Evolutionary conservation across 768 basidiomycete genomes (phyloP), one percentile per base, ranked within the genome.

Genomic region (Pisolithus marmoratus): DNA sequence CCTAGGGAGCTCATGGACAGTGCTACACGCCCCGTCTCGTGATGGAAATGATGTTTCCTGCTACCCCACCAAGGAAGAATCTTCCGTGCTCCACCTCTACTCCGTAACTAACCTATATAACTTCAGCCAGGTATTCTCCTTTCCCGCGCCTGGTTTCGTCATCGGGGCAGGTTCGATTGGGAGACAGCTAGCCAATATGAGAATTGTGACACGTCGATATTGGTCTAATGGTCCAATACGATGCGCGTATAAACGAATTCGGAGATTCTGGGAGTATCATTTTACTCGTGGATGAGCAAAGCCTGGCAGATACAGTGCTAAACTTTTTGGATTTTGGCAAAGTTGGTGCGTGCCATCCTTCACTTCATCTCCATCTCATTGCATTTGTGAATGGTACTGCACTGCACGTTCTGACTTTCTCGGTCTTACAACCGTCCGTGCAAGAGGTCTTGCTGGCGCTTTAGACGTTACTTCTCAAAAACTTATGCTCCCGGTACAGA

Each of bases 111-210:
- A 80, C 8, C 86, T 91, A 1, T 94, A 95, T 70, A 99, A 97
- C 69, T 90, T 85, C 61, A 95, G 96, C 0, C 85, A 90, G 17
- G 79, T 97, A 27, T 98, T 98, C 70, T 95, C 93, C 2, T 94
- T 93, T 0, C 86, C 91, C 6, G 95, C 94, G 0, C 95, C 95
- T 0, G 95, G 96, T 0, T 79, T 92, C 54, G 86, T 91, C 26
- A 95, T 99, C 90, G 95, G 90, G n/a, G 93, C 98, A 2, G 96
- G 96, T 7, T 88, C 83, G 0, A 78, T 96, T 34, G 94, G 95
- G 2, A 70, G 76, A 20, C 66, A 71, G 12, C 72, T 97, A 7
- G 64, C 73, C 72, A 81, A 0, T 97, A 97, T 60, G 83, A 87
- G 40, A 85, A 96, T 36, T 85, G 89, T 61, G 92, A 96, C 60